phyloP scores from a whole-genome alignment of 164 flowering plant genomes.

The Platanus orientalis region DNA sequence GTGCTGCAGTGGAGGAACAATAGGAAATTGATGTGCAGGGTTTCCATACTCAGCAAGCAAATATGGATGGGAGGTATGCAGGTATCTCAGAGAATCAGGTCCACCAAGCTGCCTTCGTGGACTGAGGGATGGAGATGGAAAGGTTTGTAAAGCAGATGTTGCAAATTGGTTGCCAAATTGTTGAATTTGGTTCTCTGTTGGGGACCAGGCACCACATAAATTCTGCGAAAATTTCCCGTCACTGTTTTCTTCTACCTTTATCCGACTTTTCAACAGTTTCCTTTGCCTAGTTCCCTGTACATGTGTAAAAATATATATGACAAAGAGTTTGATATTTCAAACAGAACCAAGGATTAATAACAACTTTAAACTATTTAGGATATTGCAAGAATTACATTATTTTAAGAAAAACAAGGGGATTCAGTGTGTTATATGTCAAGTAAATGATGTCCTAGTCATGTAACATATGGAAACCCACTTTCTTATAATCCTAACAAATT shows the following conservation, averaged over 20 bases:
- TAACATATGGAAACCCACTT: not conserved
- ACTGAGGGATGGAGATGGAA: constrained; percentile 32
- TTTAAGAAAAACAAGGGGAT: not conserved
- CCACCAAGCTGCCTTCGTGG: constrained; percentile 32
- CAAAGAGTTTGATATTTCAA: constrained; percentile 11
- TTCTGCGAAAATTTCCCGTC: constrained; percentile 28
- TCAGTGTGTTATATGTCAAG: not conserved
- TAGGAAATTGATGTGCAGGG: constrained; percentile 28
- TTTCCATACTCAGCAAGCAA: constrained; percentile 31
- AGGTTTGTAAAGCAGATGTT: constrained; percentile 26
- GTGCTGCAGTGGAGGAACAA: constrained; percentile 27
- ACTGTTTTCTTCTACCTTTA: constrained; percentile 18
- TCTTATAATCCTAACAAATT: too few species aligned
- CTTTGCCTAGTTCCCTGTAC: constrained; percentile 36
- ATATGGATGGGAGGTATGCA: constrained; percentile 32
- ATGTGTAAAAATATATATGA: constrained; percentile 11
- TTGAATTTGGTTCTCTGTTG: constrained; percentile 24
- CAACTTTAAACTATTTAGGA: not conserved
- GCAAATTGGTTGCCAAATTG: constrained; percentile 37
- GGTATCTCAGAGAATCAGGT: constrained; percentile 29
- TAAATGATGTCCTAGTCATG: too few species aligned
- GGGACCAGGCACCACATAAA: constrained; percentile 33
- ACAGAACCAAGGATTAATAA: constrained; percentile 1
- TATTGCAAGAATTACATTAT: not conserved
- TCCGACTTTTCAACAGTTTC: constrained; percentile 22